These are phyloP conservation scores for Nicotiana knightiana DNA, from an alignment of 257 asterid species.

Conservation along the genomic window DNA sequence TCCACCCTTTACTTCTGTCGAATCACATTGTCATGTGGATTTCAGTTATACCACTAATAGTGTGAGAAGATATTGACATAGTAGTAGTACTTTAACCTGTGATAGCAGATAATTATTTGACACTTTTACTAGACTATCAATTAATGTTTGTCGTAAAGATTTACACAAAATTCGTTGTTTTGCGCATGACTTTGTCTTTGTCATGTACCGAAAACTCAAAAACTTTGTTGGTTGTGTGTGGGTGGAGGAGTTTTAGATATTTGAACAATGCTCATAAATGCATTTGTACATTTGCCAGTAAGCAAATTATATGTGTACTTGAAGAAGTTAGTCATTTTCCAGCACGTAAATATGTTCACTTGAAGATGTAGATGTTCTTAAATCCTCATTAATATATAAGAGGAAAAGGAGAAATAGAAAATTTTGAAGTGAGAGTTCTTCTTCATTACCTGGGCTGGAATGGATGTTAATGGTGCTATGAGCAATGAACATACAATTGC, in stretches of 20 bases:
- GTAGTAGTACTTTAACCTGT: too few species aligned
- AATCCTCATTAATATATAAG: neutral
- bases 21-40: neutral
- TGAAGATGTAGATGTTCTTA: neutral
- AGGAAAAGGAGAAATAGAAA: neutral
- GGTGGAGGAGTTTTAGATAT: neutral
- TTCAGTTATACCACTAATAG: too few species aligned
- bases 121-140: too few species aligned
- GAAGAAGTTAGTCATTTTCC: neutral
- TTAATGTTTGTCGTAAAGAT: too few species aligned
- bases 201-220: neutral
- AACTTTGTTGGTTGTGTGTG: neutral
- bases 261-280: neutral
- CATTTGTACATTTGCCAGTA: neutral
- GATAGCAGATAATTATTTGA: too few species aligned
- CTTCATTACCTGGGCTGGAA: conserved; percentile 43
- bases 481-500: conserved; percentile 49
- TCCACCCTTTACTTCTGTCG: conserved; percentile 34
- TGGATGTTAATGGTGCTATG: conserved; percentile 45
- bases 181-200: neutral
- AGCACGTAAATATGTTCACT: neutral
- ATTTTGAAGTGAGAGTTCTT: neutral
- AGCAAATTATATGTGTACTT: neutral
- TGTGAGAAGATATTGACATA: too few species aligned
- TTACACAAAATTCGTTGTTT: too few species aligned